A percentile compares a stretch with the other conserved stretches of the same genome.
Conservation (phyloP, 176 grass and related monocot species). For the Themeda triandra region DNA sequence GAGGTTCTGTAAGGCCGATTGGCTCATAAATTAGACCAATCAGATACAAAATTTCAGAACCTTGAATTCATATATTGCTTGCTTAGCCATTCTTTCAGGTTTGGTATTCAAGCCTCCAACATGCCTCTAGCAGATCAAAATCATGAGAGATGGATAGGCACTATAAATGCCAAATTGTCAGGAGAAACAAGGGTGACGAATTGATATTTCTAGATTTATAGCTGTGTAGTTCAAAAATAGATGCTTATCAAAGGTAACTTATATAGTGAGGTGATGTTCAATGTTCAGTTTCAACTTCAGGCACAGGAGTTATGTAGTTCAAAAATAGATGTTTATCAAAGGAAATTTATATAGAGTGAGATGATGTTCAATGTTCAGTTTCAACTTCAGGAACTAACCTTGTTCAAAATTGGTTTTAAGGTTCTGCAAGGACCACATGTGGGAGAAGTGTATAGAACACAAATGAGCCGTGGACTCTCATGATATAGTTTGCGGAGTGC, state of each 20-base stretch:
- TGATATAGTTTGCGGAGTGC: conserved; percentile 93
- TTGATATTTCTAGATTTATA: conserved; percentile 16
- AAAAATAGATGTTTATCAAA: not conserved
- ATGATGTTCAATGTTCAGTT: not conserved
- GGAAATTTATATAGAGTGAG: not conserved
- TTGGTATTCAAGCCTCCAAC: not conserved
- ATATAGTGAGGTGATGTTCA: not conserved
- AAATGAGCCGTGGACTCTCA: conserved; percentile 81
- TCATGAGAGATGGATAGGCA: not conserved
- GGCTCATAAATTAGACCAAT: not conserved
- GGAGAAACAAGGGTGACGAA: too few relatives aligned
- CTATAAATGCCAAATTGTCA: not conserved
- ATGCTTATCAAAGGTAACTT: not conserved
- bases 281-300: too few relatives aligned
- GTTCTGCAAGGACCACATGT: conserved; percentile 99
- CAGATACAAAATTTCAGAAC: not conserved
- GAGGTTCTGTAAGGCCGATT: not conserved
- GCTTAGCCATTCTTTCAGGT: not conserved
- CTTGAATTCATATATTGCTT: not conserved
- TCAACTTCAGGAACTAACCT: conserved; percentile 54
- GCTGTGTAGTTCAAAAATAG: not conserved
- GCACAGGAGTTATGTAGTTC: not conserved
- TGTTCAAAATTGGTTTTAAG: conserved; percentile 94
- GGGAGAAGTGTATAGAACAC: conserved; percentile 93
- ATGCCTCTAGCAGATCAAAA: conserved; percentile 13